Conservation (phyloP, 345 rosid species). For the Luvunga scandens region DNA sequence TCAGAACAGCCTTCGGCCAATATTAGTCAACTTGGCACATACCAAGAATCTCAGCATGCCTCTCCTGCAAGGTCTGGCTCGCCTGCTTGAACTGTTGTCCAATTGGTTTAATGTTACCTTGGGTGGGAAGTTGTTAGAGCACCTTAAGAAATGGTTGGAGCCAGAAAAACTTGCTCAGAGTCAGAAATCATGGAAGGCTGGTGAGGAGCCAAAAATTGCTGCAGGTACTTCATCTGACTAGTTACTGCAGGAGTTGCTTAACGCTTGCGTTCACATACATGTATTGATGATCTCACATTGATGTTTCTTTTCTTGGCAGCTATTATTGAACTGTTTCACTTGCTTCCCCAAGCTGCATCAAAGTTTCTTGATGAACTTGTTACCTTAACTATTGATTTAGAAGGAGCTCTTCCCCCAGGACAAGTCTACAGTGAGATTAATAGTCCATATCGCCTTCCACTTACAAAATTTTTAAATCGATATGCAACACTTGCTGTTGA, state of each 20-base stretch:
- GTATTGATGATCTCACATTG: slow-evolving; percentile 11
- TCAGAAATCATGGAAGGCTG: slow-evolving; percentile 94
- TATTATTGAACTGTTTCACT: slow-evolving; percentile 95
- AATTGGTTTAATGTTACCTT: slow-evolving; percentile 98
- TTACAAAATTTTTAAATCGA: slow-evolving; percentile 88
- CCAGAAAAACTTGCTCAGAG: slow-evolving; percentile 96
- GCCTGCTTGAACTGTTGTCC: slow-evolving; percentile 92
- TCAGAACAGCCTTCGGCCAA: slow-evolving; percentile 98
- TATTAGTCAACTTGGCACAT: slow-evolving; percentile 90
- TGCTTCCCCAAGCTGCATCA: slow-evolving; percentile 95
- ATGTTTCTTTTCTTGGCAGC: slow-evolving; percentile 56
- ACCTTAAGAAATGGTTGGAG: slow-evolving; percentile 97
- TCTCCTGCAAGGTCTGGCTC: slow-evolving; percentile 96
- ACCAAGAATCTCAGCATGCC: slow-evolving; percentile 99
- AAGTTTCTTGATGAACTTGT: slow-evolving; percentile 97
- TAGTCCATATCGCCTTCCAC: slow-evolving; percentile 98
- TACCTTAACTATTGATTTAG: slow-evolving; percentile 87
- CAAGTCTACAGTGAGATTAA: slow-evolving; percentile 95
- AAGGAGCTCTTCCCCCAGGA: slow-evolving; percentile 82
- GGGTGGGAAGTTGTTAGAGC: slow-evolving; percentile 97
- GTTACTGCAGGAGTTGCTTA: slow-evolving; percentile 1
- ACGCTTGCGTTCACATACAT: not conserved
- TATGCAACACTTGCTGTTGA: slow-evolving; percentile 93
- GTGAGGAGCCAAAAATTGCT: slow-evolving; percentile 99
- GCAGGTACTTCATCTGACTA: slow-evolving; percentile 55